Base-by-base conservation (phyloP, 305 asterid genomes). In the Caryopteris hybrid region DNA sequence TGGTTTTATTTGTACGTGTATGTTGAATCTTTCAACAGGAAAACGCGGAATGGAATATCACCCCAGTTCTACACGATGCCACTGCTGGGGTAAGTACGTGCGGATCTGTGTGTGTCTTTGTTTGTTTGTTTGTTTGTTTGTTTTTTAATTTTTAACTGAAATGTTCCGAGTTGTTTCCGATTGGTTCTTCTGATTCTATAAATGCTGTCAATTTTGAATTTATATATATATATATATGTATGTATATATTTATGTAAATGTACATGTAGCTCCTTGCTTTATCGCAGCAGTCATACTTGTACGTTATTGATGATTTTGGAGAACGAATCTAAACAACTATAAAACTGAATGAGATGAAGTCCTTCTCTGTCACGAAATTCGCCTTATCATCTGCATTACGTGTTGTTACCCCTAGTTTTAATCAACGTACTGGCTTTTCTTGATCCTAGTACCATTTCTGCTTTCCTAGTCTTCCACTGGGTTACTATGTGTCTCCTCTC, bases 11-110 rank as follows among this genome's bases (percentile, higher is more conserved):
- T 31, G 3, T 59, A 9, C 12, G 14, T 10, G 39, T 31, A 20
- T 71, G 48, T 68, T 70, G 31, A 20, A 23, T 27, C 42, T 76
- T 27, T 56, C 14, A 68, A 25, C 74, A 88, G 91, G 87, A 72
- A 29, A 78, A 70, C 27, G 78, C 74, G 23, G 92, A 90, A 60
- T 88, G 94, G 97, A 73, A 61, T 47, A 80, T 86, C 64, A 81
- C 90, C 21, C 75, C 87, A 4, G 91, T 90, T 68, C 79, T 86
- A 23, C 96, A 88, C 48, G 94, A 84, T 50, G 88, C 85, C 67
- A 82, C 96, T 43, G 88, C 83, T 7, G 91, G 88, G 88, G 96
- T 87, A 74, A 20, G 81, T 60, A 10, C 31, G n/a, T 29, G 6
- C 59, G 25, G 22, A 3, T 20, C 1, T 46, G 52, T 57, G 72